phyloP scores from a whole-genome alignment of 495 filamentous ascomycete species.

The Xanthoparmelia taractica region DNA sequence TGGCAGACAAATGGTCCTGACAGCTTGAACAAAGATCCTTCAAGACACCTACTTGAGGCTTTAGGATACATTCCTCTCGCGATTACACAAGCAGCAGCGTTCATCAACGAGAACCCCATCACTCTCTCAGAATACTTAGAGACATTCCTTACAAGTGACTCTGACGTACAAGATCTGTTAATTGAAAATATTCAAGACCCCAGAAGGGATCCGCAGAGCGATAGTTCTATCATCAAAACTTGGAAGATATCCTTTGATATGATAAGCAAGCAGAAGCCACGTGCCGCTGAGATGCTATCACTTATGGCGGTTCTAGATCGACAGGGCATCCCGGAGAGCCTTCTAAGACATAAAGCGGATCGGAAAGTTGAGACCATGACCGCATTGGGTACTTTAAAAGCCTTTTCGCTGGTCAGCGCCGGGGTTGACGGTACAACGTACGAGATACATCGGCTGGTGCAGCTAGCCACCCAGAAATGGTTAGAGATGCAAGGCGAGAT shows the following conservation, averaged over 20 bases:
- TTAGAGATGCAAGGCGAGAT: slow-evolving; percentile 27
- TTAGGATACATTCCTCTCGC: slow-evolving; percentile 30
- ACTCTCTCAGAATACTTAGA: slow-evolving; percentile 30
- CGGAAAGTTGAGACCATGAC: slow-evolving; percentile 27
- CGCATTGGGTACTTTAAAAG: slow-evolving; percentile 35
- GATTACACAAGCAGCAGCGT: slow-evolving; percentile 32
- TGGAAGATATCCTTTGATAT: slow-evolving; percentile 38
- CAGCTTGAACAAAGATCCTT: not conserved
- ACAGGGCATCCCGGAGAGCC: slow-evolving; percentile 34
- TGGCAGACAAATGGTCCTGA: not conserved
- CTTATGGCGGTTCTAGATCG: slow-evolving; percentile 39
- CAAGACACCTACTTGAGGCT: slow-evolving; percentile 17
- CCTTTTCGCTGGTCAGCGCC: slow-evolving; percentile 35
- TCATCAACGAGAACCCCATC: slow-evolving; percentile 30
- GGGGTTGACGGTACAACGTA: slow-evolving; percentile 24
- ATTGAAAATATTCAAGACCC: slow-evolving; percentile 23
- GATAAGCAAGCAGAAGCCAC: slow-evolving; percentile 32
- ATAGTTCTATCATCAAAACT: slow-evolving; percentile 31
- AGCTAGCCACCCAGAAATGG: slow-evolving; percentile 39
- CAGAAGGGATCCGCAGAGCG: slow-evolving; percentile 29
- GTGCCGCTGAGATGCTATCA: slow-evolving; percentile 38
- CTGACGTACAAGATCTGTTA: slow-evolving; percentile 23
- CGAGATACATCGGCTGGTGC: slow-evolving; percentile 40
- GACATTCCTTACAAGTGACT: slow-evolving; percentile 25
- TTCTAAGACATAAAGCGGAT: slow-evolving; percentile 28